Base-by-base conservation (phyloP, 192 early-diverging fungal genomes). In the Coemansia sp. region DNA sequence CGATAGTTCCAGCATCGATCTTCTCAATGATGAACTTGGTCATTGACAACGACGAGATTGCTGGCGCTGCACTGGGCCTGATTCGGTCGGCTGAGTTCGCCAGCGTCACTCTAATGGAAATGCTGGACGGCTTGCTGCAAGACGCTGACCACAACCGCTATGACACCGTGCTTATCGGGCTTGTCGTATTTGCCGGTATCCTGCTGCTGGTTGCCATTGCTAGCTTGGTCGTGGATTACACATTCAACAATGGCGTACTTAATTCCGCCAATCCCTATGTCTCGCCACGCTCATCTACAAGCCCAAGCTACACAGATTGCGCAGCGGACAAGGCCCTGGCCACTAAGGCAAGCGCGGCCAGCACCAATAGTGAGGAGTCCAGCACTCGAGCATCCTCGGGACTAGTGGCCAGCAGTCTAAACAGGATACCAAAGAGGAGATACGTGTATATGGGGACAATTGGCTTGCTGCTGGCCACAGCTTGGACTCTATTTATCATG, bases 71-170 rank as follows among this genome's bases (percentile, higher is more conserved):
- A 9, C 64, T 84, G 48, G 82, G 82, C 2, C 66, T 84, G 35
- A 84, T 84, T 48, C 70, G 77, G 26, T 84, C 77, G 0, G 82
- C 73, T 13, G 77, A 79, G 65, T 79, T 79, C 57, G 77, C 77
- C 57, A 79, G 82, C 45, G 74, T 79, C 23, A 79, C 77, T 9
- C 51, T 84, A 20, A 79, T 84, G 77, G 82, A 84, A 28, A 79
- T 84, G 82, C 74, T 84, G 9, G 74, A 79, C 42, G 82, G 82
- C 2, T 53, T 79, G 58, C 73, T 84, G 21, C 82, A 84, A 28
- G 82, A 84, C 45, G 64, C 70, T 0, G 77, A 79, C 60, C 70
- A 84, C 65, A 79, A 84, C 56, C 60, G 60, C 26, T 84, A 84
- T 59, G 82, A 84, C 63, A 75, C 64, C 0, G 82, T 79, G 31